A percentile compares a stretch with the other conserved stretches of the same genome.
These are phyloP conservation scores for Starmera pachycereana DNA, from an alignment of 805 yeast genomes.

Conservation along the genomic window DNA sequence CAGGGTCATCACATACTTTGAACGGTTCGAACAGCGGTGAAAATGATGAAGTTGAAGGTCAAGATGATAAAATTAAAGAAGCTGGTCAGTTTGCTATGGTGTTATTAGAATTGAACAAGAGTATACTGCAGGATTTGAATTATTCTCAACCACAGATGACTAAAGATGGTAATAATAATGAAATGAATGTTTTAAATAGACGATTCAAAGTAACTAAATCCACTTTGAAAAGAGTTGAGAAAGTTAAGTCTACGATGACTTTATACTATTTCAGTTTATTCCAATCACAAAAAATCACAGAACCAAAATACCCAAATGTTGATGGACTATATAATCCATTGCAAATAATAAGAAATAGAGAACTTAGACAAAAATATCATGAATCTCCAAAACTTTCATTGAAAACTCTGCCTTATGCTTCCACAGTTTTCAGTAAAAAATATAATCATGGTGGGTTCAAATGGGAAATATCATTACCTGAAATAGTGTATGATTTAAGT, in stretches of 20 bases:
- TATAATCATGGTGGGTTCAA: conserved; percentile 31
- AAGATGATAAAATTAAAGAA: conserved; percentile 14
- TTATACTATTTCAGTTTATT: conserved; percentile 15
- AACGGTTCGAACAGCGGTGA: not conserved
- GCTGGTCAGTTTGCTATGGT: conserved; percentile 29
- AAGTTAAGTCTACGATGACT: conserved; percentile 30
- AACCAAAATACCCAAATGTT: conserved; percentile 27
- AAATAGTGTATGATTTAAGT: conserved; percentile 41
- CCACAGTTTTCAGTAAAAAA: conserved; percentile 43
- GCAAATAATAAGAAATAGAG: conserved; percentile 70
- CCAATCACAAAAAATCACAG: conserved; percentile 10
- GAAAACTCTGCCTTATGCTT: conserved; percentile 49
- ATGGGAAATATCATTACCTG: conserved; percentile 61
- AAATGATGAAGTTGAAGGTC: conserved; percentile 5
- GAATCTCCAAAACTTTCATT: conserved; percentile 35
- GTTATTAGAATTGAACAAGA: conserved; percentile 31
- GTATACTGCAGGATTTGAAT: conserved; percentile 27
- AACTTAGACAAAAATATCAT: conserved; percentile 39
- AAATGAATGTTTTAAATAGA: conserved; percentile 5
- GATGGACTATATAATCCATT: conserved; percentile 74
- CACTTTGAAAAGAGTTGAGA: conserved; percentile 36
- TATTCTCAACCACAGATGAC: conserved; percentile 24
- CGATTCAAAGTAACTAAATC: conserved; percentile 16
- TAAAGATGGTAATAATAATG: conserved; percentile 6
- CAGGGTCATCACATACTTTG: not conserved